Base-by-base conservation (phyloP, 768 basidiomycete genomes). In the Cubamyces lactineus region DNA sequence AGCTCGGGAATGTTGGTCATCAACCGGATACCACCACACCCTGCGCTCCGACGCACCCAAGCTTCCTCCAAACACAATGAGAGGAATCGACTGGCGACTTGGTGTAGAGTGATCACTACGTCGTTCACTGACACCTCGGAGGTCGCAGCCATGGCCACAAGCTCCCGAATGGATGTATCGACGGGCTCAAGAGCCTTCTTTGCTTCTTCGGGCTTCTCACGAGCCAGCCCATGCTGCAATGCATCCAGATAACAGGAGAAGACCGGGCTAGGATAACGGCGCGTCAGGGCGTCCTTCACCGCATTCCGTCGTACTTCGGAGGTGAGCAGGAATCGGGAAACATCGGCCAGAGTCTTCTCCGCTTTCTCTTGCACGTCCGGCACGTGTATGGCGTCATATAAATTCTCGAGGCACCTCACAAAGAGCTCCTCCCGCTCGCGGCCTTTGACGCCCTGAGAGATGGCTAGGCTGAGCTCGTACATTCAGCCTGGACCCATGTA, bases 11-110 rank as follows among this genome's bases (percentile, higher is more conserved):
- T 86, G 54, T 79, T 76, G 0, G 89, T 85, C 77, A 99, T 84
- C 54, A 96, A 86, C 62, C 83, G 84, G 71, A 98, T 89, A 3
- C 94, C 96, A 49, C 77, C 80, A 67, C 92, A 94, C 13, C 94
- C 97, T 9, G 96, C 96, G 69, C 87, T 88, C 74, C 98, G 97
- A 57, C 86, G 82, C 3, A 82, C 82, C 96, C 96, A 97, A 0
- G 91, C 82, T 69, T 95, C 94, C 59, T 97, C 96, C 57, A 95
- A 83, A 70, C 96, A 97, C 24, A 97, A 79, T 2, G 90, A 86
- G 46, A 84, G 87, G 76, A 98, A 92, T 16, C 92, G 86, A 63
- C 85, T 85, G 6, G 91, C 87, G 46, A 98, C 80, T 66, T 94
- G 89, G 69, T 94, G 89, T 51, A 98, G 76, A 39, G 93, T 84